A percentile compares a stretch with the other conserved stretches of the same genome.
These are phyloP conservation scores for Somion occarium DNA, from an alignment of 1,284 basidiomycete species.

Conservation along the genomic window DNA sequence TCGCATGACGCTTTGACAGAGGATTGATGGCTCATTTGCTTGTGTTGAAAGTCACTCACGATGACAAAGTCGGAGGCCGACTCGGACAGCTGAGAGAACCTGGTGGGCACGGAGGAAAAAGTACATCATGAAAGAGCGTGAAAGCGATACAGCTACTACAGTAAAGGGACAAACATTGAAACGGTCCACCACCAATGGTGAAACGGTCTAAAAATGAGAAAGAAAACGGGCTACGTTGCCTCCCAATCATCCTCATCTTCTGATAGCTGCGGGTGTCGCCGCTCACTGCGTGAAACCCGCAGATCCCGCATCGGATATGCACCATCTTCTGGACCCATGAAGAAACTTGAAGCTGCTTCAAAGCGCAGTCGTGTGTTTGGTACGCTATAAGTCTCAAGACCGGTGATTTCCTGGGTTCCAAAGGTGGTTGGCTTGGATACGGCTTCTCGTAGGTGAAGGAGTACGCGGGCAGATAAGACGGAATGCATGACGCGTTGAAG, in stretches of 20 bases:
- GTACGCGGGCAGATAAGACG: constrained; percentile 9
- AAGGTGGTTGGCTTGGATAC: neutral
- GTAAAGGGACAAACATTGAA: too few species aligned
- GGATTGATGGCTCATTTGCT: too few species aligned
- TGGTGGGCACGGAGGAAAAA: too few species aligned
- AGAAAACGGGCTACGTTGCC: too few species aligned
- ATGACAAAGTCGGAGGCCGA: too few species aligned
- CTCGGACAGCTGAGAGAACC: too few species aligned
- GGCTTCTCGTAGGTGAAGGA: constrained; percentile 12
- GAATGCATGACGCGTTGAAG: constrained; percentile 13
- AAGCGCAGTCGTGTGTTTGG: neutral
- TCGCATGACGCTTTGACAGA: too few species aligned
- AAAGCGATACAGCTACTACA: too few species aligned
- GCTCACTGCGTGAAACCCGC: neutral
- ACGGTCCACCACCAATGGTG: too few species aligned
- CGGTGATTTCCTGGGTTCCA: neutral
- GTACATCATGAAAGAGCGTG: too few species aligned
- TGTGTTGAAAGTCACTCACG: too few species aligned
- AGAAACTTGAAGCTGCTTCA: neutral
- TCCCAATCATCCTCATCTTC: neutral
- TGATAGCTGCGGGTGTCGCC: neutral
- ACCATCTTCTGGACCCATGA: neutral
- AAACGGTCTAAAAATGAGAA: too few species aligned
- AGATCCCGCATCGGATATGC: neutral
- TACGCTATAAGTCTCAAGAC: neutral